Conservation (phyloP, 768 basidiomycete species). For the Trametes elegans region DNA sequence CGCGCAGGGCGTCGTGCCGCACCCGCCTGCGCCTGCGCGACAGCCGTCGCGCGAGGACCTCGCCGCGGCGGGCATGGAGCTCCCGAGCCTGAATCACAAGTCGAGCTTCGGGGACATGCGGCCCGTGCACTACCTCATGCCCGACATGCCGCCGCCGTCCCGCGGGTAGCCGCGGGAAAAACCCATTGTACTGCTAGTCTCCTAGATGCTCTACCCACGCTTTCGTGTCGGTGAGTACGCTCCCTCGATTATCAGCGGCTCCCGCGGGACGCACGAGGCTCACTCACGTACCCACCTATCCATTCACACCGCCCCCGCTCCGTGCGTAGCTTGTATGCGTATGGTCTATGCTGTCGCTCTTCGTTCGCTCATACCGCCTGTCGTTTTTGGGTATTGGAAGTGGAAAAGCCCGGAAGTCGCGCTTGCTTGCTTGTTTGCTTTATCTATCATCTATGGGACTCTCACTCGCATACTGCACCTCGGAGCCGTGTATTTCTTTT, state of each 20-base stretch:
- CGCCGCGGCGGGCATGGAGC: conserved; percentile 14
- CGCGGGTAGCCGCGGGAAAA: conserved; percentile 8
- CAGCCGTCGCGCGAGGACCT: conserved; percentile 26
- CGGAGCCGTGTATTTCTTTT: not conserved
- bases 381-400: not conserved
- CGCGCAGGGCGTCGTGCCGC: conserved; percentile 5
- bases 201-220: too few relatives aligned
- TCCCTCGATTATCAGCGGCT: too few relatives aligned
- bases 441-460: conserved; percentile 16
- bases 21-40: conserved; percentile 1
- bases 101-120: conserved; percentile 30
- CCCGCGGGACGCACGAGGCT: too few relatives aligned
- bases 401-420: not conserved
- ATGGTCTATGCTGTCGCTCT: conserved; percentile 1
- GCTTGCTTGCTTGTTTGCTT: not conserved
- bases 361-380: not conserved
- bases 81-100: conserved; percentile 29
- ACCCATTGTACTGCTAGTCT: conserved; percentile 17
- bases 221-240: too few relatives aligned
- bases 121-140: conserved; percentile 30
- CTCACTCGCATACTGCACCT: not conserved
- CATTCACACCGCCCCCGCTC: too few relatives aligned
- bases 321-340: conserved; percentile 10
- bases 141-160: conserved; percentile 28
- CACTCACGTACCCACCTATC: too few relatives aligned